Conservation (phyloP, 805 yeast species). For the Saccharomycopsis selenospora region DNA sequence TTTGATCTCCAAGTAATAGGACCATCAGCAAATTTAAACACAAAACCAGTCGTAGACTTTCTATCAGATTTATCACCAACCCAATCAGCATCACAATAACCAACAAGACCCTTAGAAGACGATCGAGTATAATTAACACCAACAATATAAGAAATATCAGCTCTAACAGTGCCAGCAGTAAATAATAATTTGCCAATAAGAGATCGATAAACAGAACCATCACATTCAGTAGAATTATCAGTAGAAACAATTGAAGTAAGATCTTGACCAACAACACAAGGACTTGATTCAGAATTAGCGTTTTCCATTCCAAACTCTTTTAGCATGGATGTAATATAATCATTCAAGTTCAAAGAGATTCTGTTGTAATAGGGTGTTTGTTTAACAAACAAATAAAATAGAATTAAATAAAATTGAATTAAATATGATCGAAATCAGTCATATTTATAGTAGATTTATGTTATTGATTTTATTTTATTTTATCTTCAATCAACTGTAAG, state of each 20-base stretch:
- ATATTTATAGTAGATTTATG: too few relatives aligned
- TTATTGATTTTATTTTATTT: too few relatives aligned
- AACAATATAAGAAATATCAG: background rate
- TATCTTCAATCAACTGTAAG: too few relatives aligned
- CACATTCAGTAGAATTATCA: background rate
- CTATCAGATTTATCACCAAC: background rate
- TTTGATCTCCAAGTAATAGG: constrained; percentile 1
- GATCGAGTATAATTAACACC: background rate
- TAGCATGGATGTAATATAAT: background rate
- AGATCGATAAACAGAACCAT: background rate
- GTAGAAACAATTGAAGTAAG: background rate
- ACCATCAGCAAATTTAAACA: constrained; percentile 3
- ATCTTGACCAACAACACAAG: background rate
- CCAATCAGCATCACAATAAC: background rate
- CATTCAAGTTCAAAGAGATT: background rate
- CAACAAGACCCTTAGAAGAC: background rate
- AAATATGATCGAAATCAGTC: too few relatives aligned
- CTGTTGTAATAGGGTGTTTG: too few relatives aligned
- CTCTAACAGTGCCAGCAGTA: background rate
- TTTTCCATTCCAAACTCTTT: background rate
- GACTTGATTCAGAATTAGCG: background rate
- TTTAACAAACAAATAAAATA: too few relatives aligned
- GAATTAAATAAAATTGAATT: too few relatives aligned
- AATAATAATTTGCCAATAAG: background rate
- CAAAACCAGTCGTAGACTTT: background rate